Evolutionary conservation across 352 stramenopile species (phyloP), one percentile per base, ranked within the genome.

Genomic region (Globisporangium cederbergense): DNA sequence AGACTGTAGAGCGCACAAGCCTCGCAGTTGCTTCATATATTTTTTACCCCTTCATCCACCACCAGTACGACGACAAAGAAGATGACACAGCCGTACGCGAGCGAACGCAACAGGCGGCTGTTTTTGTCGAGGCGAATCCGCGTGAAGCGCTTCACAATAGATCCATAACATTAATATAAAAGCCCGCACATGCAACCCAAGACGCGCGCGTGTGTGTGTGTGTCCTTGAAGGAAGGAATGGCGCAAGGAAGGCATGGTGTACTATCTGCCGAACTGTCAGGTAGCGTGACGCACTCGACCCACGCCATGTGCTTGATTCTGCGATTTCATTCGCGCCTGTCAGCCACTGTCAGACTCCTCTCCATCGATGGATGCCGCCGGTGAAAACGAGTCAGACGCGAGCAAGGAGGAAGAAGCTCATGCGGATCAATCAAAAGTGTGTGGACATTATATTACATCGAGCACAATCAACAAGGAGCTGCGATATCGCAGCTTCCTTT

Each of bases 401-500:
- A 36, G 1, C 16, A 22, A 50, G 11, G 30, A 6, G 22, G 28
- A 62, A 36, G 20, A 16, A 22, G 4, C 43, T 36, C 6, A 34
- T 4, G 4, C 18, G 50, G 59, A 38, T 65, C 60, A 60, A 65
- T 65, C 60, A 25, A 49, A 46, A 46, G 40, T n/a, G n/a, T 65
- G 51, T 45, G 32, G n/a, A 65, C 50, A 67, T 58, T 67, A 67
- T 64, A 64, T 62, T 67, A 67, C 62, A 67, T 55, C 61, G 46
- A 45, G 46, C 46, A 67, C 63, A 67, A 62, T 67, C 53, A 63
- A 67, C 62, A 64, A 62, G 59, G 32, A 65, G 38, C 58, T n/a
- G 4, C n/a, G 43, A 14, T 22, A 22, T 36, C 11, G 20, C 14
- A n/a, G 20, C 16, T 10, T 58, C 58, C n/a, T 49, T n/a, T 51